Conservation (phyloP, 2,329 filamentous ascomycete genomes). For the Aspergillus luchuensis region DNA sequence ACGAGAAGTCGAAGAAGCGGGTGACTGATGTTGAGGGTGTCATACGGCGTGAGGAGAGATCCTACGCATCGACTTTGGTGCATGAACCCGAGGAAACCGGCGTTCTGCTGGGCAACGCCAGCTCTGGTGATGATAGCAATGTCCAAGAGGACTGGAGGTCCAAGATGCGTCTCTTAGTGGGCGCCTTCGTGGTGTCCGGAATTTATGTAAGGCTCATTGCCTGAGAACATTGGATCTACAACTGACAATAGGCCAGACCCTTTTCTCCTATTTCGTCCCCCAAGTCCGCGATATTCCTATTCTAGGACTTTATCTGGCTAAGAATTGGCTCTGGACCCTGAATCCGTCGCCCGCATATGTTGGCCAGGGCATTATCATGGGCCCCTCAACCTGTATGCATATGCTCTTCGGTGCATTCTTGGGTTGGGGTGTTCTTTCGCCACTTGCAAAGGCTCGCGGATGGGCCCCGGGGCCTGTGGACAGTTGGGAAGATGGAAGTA, state of each 20-base stretch:
- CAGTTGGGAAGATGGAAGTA: conserved; percentile 90
- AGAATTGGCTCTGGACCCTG: conserved; percentile 89
- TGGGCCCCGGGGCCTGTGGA: conserved; percentile 88
- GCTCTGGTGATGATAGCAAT: conserved; percentile 34
- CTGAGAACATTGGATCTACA: not conserved
- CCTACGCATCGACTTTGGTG: conserved; percentile 33
- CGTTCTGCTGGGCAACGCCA: conserved; percentile 53
- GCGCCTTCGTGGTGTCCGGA: conserved; percentile 63
- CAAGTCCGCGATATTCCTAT: conserved; percentile 82
- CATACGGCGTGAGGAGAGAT: conserved; percentile 29
- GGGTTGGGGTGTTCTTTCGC: conserved; percentile 89
- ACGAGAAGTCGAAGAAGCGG: conserved; percentile 38
- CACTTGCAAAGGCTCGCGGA: conserved; percentile 77
- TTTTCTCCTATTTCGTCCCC: conserved; percentile 88
- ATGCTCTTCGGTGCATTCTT: conserved; percentile 89
- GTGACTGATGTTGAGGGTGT: conserved; percentile 16
- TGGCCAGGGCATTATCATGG: conserved; percentile 98
- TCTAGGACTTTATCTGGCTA: conserved; percentile 72
- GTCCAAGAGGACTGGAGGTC: conserved; percentile 60
- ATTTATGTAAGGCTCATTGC: conserved; percentile 47
- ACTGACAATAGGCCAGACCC: conserved; percentile 58
- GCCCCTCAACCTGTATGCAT: conserved; percentile 87
- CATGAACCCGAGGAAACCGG: conserved; percentile 44
- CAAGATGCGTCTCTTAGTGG: conserved; percentile 61
- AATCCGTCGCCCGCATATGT: conserved; percentile 98